These are phyloP conservation scores for Colletotrichum karsti DNA, from an alignment of 2,329 filamentous ascomycete species.

Conservation along the genomic window DNA sequence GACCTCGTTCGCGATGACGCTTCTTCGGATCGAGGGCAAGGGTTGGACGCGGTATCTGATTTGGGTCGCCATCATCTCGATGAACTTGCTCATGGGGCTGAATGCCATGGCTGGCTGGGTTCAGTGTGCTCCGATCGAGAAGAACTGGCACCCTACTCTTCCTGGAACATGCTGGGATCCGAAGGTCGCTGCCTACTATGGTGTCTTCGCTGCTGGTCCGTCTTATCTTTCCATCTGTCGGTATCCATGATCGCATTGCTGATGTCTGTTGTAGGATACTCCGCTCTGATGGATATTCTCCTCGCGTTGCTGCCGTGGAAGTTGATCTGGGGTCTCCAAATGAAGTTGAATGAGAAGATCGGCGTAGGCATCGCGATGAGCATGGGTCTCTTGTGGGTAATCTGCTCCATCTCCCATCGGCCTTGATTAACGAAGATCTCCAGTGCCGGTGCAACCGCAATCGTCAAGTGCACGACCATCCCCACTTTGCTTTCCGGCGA, in stretches of 20 bases:
- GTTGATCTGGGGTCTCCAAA: constrained; percentile 28
- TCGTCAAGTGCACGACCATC: constrained; percentile 28
- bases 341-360: constrained; percentile 25
- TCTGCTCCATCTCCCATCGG: not conserved
- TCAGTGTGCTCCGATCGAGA: constrained; percentile 25
- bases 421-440: not conserved
- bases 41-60: constrained; percentile 36
- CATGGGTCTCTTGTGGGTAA: constrained; percentile 26
- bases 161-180: constrained; percentile 28
- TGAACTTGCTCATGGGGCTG: constrained; percentile 37
- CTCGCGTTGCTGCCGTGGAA: constrained; percentile 25
- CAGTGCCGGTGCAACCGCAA: constrained; percentile 30
- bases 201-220: constrained; percentile 29
- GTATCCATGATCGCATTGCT: not conserved
- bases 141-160: constrained; percentile 1
- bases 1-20: constrained; percentile 47
- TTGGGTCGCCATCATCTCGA: constrained; percentile 41
- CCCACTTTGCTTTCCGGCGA: constrained; percentile 18
- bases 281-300: constrained; percentile 21
- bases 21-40: constrained; percentile 41
- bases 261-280: not conserved
- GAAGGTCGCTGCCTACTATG: constrained; percentile 14
- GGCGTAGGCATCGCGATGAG: constrained; percentile 28
- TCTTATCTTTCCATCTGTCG: not conserved
- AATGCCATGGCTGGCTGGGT: constrained; percentile 33